These are phyloP conservation scores for Cochlearia excelsa DNA, from an alignment of 345 rosid genomes.

Conservation along the genomic window DNA sequence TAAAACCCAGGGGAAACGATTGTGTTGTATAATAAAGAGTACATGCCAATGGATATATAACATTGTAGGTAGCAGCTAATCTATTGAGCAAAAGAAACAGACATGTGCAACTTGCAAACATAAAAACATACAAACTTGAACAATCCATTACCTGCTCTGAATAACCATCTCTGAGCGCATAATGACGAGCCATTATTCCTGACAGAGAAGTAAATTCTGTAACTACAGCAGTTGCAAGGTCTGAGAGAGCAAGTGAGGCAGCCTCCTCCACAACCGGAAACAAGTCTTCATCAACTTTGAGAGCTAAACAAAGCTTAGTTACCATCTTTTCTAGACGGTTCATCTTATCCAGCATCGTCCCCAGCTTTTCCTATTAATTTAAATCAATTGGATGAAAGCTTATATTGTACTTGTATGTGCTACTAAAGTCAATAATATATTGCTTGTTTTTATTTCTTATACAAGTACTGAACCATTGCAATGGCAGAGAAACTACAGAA, in stretches of 20 bases:
- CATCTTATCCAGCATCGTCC: slow-evolving; percentile 90
- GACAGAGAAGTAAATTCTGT: slow-evolving; percentile 89
- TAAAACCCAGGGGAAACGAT: slow-evolving; percentile 34
- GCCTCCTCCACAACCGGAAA: slow-evolving; percentile 62
- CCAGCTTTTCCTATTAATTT: slow-evolving; percentile 77
- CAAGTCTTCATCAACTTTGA: slow-evolving; percentile 51
- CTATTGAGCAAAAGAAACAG: not conserved
- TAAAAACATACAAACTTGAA: slow-evolving; percentile 14
- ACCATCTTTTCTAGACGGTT: slow-evolving; percentile 60
- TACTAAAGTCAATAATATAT: slow-evolving; percentile 1
- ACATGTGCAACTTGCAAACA: not conserved
- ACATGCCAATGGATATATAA: slow-evolving; percentile 12
- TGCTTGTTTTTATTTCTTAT: slow-evolving; percentile 11
- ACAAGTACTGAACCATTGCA: slow-evolving; percentile 11
- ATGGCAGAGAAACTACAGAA: slow-evolving; percentile 1
- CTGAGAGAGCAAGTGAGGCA: slow-evolving; percentile 93
- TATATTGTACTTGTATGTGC: slow-evolving; percentile 12
- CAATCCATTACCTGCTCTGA: slow-evolving; percentile 63
- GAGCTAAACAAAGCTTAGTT: slow-evolving; percentile 46
- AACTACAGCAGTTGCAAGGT: slow-evolving; percentile 91
- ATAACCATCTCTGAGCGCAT: slow-evolving; percentile 91
- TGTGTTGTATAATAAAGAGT: slow-evolving; percentile 10
- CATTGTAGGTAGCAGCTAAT: slow-evolving; percentile 13
- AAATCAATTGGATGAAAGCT: slow-evolving; percentile 14
- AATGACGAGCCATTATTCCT: slow-evolving; percentile 95